A percentile compares a stretch with the other conserved stretches of the same genome.
Conservation (phyloP, 139 green algal species). For the Picochlorum sp. region DNA sequence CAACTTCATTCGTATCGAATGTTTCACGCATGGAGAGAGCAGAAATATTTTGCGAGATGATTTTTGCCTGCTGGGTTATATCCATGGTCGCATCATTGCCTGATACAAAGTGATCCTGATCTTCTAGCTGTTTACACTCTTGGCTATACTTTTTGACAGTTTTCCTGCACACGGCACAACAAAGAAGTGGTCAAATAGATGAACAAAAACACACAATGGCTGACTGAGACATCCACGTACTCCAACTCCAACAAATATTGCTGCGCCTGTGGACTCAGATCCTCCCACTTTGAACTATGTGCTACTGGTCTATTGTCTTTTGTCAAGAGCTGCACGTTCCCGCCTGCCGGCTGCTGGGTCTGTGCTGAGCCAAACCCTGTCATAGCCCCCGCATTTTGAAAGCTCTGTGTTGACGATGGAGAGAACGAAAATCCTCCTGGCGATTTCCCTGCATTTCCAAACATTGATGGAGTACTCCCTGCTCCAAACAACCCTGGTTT, state of each 20-base stretch:
- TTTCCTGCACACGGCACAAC: conserved; percentile 15
- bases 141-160: conserved; percentile 23
- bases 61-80: conserved; percentile 8
- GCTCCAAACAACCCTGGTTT: conserved; percentile 20
- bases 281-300: conserved; percentile 44
- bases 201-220: background rate
- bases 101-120: conserved; percentile 11
- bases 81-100: background rate
- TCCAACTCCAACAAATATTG: conserved; percentile 38
- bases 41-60: conserved; percentile 13
- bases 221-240: conserved; percentile 10
- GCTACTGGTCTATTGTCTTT: conserved; percentile 33
- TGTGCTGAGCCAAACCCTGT: conserved; percentile 1
- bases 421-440: background rate
- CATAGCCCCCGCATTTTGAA: conserved; percentile 2
- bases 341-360: conserved; percentile 21
- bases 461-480: conserved; percentile 4
- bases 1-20: background rate
- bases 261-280: conserved; percentile 35
- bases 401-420: background rate
- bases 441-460: conserved; percentile 20
- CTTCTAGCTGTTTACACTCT: conserved; percentile 35
- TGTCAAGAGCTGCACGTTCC: conserved; percentile 17
- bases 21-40: conserved; percentile 14
- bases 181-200: background rate